phyloP scores from a whole-genome alignment of 2,329 filamentous ascomycete genomes.

The Botrytis byssoidea region DNA sequence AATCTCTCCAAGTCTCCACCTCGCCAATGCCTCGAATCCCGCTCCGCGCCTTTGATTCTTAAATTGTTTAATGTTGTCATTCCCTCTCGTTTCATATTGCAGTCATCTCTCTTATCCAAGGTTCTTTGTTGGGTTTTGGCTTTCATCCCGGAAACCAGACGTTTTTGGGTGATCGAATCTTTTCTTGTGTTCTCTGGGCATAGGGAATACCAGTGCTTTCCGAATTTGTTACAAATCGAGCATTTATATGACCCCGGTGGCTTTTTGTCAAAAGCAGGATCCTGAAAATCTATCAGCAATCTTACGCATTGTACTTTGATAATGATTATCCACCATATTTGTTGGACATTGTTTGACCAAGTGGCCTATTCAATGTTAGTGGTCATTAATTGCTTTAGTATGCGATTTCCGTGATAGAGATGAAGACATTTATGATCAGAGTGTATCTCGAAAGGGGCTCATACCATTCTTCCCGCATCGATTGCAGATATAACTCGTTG shows the following conservation, averaged over 20 bases:
- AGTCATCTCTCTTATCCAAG: neutral
- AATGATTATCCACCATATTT: slow-evolving; percentile 35
- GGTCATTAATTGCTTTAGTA: neutral
- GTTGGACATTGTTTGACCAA: slow-evolving; percentile 44
- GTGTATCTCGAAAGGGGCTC: neutral
- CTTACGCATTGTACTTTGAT: neutral
- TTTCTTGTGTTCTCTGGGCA: slow-evolving; percentile 42
- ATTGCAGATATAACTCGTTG: slow-evolving; percentile 33
- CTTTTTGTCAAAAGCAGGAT: slow-evolving; percentile 41
- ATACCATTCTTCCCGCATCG: slow-evolving; percentile 32
- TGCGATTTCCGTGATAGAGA: neutral
- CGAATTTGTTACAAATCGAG: slow-evolving; percentile 39
- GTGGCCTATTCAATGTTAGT: slow-evolving; percentile 40
- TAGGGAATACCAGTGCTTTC: slow-evolving; percentile 41
- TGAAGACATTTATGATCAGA: neutral
- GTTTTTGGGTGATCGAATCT: slow-evolving; percentile 40
- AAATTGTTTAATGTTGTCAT: neutral
- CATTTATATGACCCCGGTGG: slow-evolving; percentile 41
- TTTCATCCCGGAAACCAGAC: slow-evolving; percentile 26
- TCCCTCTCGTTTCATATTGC: neutral
- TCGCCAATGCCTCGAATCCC: neutral
- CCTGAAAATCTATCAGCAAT: slow-evolving; percentile 23
- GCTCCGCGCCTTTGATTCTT: neutral
- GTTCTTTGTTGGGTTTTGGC: neutral
- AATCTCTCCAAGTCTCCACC: neutral